These are phyloP conservation scores for Stephanodiscus triporus DNA, from an alignment of 108 stramenopile genomes.

Conservation along the genomic window DNA sequence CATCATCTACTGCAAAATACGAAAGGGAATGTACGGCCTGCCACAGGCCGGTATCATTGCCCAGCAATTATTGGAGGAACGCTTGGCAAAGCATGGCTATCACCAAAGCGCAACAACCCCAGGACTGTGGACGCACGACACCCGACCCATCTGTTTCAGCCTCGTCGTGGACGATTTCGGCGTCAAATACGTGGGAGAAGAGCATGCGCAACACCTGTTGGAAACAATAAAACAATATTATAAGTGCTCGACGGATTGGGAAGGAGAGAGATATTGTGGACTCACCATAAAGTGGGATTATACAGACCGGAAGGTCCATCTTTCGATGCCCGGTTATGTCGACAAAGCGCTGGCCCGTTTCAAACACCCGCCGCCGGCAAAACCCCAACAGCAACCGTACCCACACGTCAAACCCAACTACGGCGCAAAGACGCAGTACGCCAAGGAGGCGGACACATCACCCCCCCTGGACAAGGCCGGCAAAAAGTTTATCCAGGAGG, in stretches of 20 bases:
- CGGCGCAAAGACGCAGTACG: neutral
- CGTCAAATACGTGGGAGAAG: conserved; percentile 7
- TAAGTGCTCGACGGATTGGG: neutral
- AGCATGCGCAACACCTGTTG: neutral
- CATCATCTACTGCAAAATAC: neutral
- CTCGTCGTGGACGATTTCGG: conserved; percentile 23
- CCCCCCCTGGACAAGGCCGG: neutral
- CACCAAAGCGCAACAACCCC: neutral
- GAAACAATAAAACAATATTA: neutral
- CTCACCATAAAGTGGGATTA: neutral
- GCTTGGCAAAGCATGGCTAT: conserved; percentile 19
- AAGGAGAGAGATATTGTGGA: neutral
- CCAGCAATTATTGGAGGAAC: conserved; percentile 28
- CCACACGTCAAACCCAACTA: neutral
- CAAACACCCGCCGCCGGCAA: neutral
- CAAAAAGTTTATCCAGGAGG: neutral
- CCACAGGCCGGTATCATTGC: conserved; percentile 48
- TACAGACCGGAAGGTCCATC: neutral
- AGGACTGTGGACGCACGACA: conserved; percentile 10
- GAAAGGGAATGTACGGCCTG: conserved; percentile 55
- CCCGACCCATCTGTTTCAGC: neutral
- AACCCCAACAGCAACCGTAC: neutral
- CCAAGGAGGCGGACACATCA: neutral
- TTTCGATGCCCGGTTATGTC: neutral
- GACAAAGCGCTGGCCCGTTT: neutral